A percentile compares a stretch with the other conserved stretches of the same genome.
Evolutionary conservation across 192 early-diverging fungal genomes (phyloP).

Genomic region (Chytriomyces confervae): DNA sequence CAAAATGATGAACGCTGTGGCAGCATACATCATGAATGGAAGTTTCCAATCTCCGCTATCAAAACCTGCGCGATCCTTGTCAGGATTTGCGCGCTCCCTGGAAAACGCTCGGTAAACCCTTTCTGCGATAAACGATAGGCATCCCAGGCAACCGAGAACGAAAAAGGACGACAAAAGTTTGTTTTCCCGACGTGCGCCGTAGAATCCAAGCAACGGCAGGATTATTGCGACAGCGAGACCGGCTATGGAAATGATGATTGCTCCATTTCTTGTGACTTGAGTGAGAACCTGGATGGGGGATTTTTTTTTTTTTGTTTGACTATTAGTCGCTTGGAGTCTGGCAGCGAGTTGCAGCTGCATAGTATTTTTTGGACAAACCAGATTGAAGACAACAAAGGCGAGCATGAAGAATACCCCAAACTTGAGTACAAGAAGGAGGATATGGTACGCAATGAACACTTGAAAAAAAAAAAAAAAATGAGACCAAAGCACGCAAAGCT

Average conservation of each 20-base stretch:
- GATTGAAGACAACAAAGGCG: constrained; percentile 1
- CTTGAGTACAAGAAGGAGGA: constrained; percentile 10
- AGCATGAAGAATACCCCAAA: not conserved
- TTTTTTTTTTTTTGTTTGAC: too few relatives aligned
- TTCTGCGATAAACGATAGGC: not conserved
- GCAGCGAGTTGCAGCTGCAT: too few relatives aligned
- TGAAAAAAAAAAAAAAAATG: too few relatives aligned
- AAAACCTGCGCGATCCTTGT: too few relatives aligned
- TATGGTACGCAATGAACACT: constrained; percentile 3
- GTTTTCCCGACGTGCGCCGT: constrained; percentile 9
- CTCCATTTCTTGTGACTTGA: not conserved
- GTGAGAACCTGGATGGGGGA: not conserved
- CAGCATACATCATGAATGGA: constrained; percentile 5
- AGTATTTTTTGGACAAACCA: not conserved
- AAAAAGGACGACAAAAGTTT: not conserved
- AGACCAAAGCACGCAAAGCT: too few relatives aligned
- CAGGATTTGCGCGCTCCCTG: not conserved
- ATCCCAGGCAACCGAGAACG: not conserved
- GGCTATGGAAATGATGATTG: not conserved
- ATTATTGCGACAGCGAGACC: not conserved
- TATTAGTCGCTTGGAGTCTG: too few relatives aligned
- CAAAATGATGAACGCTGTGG: not conserved
- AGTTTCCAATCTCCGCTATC: not conserved
- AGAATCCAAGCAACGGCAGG: not conserved
- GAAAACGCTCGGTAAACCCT: constrained; percentile 1